Percentiles rank a stretch among this genome's conserved stretches.
Evolutionary conservation across 2,329 filamentous ascomycete genomes (phyloP).

Genomic region (Xylariaceae sp.): DNA sequence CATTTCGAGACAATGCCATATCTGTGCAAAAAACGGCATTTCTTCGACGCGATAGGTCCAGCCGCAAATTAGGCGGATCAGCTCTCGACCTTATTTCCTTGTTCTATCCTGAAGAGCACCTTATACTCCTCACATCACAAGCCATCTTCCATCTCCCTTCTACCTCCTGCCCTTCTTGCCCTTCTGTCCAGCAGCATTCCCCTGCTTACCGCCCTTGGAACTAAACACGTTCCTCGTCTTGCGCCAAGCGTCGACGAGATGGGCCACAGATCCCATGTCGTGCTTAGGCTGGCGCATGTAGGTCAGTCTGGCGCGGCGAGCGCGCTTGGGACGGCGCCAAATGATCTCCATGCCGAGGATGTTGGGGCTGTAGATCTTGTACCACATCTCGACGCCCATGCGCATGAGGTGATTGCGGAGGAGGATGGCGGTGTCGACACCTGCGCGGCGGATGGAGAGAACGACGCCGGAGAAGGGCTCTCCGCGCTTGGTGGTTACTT

Average conservation of each 20-base stretch:
- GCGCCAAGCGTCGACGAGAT: constrained; percentile 65
- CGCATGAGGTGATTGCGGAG: constrained; percentile 83
- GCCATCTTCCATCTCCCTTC: background rate
- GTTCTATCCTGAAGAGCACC: background rate
- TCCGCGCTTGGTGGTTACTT: constrained; percentile 75
- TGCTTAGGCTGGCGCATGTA: constrained; percentile 89
- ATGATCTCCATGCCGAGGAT: constrained; percentile 91
- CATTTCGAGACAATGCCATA: background rate
- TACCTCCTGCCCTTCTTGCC: constrained; percentile 11
- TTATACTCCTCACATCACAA: background rate
- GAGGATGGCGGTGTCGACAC: constrained; percentile 83
- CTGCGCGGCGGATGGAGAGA: constrained; percentile 81
- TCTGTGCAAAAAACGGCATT: background rate
- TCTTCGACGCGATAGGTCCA: background rate
- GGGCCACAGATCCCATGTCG: constrained; percentile 82
- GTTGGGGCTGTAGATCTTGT: constrained; percentile 89
- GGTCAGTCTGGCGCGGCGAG: constrained; percentile 81
- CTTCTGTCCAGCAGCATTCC: constrained; percentile 1
- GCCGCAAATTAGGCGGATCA: background rate
- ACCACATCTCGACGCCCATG: constrained; percentile 94
- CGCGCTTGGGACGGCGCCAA: constrained; percentile 79
- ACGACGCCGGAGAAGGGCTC: constrained; percentile 90
- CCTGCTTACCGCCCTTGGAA: constrained; percentile 24
- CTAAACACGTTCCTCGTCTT: constrained; percentile 40
- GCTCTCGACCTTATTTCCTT: background rate